A percentile compares a stretch with the other conserved stretches of the same genome.
Evolutionary conservation across 495 filamentous ascomycete genomes (phyloP).

Genomic region (Recurvomyces mirabilis): DNA sequence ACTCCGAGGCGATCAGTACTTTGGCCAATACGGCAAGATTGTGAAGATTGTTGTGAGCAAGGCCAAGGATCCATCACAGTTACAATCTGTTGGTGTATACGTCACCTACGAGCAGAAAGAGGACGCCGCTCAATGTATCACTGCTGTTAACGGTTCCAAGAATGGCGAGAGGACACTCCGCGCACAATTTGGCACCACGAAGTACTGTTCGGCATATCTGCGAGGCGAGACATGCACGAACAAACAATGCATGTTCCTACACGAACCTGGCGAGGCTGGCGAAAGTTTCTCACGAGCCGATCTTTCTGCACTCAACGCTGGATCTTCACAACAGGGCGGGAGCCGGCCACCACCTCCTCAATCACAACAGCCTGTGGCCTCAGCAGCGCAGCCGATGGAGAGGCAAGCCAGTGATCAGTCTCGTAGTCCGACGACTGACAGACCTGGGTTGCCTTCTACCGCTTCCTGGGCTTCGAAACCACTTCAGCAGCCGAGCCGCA

Average conservation of each 20-base stretch:
- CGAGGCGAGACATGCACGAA: constrained; percentile 88
- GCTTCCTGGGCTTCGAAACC: constrained; percentile 87
- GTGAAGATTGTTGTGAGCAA: constrained; percentile 98
- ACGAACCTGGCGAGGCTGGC: constrained; percentile 92
- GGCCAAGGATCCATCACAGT: constrained; percentile 62
- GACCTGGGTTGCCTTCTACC: constrained; percentile 78
- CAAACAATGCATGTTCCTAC: constrained; percentile 90
- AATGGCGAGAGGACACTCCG: constrained; percentile 81
- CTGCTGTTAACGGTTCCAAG: constrained; percentile 78
- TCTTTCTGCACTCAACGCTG: constrained; percentile 87
- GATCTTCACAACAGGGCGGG: constrained; percentile 52
- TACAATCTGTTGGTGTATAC: constrained; percentile 81
- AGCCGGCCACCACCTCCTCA: constrained; percentile 37
- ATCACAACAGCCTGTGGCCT: constrained; percentile 35
- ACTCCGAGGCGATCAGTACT: constrained; percentile 78
- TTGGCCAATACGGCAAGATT: constrained; percentile 97
- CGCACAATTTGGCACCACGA: constrained; percentile 94
- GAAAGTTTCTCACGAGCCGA: constrained; percentile 94
- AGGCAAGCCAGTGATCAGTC: constrained; percentile 66
- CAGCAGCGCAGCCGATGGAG: constrained; percentile 59
- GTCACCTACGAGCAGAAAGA: constrained; percentile 85
- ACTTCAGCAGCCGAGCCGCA: constrained; percentile 54
- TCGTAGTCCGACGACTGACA: constrained; percentile 48
- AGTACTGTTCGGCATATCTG: constrained; percentile 96
- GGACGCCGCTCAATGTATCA: constrained; percentile 81